Base-by-base conservation (phyloP, 2,329 filamentous ascomycete genomes). In the Zopfia rhizophila region DNA sequence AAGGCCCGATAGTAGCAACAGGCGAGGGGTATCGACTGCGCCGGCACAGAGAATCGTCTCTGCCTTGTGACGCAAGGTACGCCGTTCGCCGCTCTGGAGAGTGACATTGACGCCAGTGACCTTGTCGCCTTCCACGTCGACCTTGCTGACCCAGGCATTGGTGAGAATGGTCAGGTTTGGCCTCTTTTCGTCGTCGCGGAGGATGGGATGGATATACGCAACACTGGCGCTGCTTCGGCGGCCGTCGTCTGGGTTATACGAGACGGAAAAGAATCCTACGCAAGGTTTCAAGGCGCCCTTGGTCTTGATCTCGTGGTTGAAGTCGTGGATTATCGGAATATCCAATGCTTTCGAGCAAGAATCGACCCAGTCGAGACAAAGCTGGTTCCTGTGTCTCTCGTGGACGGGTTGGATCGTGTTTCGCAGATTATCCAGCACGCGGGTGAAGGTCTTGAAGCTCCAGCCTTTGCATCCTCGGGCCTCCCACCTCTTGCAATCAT, bases 351-450 rank as follows among this genome's bases (percentile, higher is more conserved):
- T 82, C 53, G 88, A 88, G 80, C 90, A 94, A 22, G 90, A 84
- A 62, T 88, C 76, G 45, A 96, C 82, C 91, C 91, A 96, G 73
- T 96, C 91, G 72, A 90, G 84, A 80, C 90, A 95, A 38, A 96
- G 82, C 79, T 96, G 89, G 77, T 96, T 96, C 60, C 90, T 83
- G 76, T 96, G 91, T 48, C 87, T 85, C 47, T 84, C 81, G 72
- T 96, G 90, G 23, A 96, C 90, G 7, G 91, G 91, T 75, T 95
- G 90, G 52, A 95, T 83, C n/a, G 89, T 91, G 79, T 94, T 95
- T 71, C 89, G 87, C 60, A 96, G 81, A 73, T 89, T 90, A 78
- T 94, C 88, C 59, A 94, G 79, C 31, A 91, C 79, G 47, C 90
- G 84, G 74, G 85, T 94, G 73, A 96, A 89, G 51, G 84, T 90